Base-by-base conservation (phyloP, 176 grass and related monocot species). In the Puccinellia tenuiflora region DNA sequence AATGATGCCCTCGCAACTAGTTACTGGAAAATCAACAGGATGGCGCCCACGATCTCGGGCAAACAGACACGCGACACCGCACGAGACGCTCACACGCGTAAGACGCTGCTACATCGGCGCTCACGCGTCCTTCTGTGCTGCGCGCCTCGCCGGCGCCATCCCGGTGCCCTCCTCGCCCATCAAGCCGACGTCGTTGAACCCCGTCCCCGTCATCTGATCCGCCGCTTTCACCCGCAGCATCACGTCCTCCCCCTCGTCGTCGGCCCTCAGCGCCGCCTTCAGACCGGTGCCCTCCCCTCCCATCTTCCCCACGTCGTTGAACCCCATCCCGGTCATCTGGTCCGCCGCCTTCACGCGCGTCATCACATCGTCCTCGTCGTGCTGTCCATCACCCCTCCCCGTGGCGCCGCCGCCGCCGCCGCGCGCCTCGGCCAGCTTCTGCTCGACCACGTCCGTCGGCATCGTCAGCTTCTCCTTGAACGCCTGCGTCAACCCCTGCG, bases 141-240 rank as follows among this genome's bases (percentile, higher is more conserved):
- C 38, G 76, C 38, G 40, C 71, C 71, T 74, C 40, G 76, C 57
- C 29, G 78, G 34, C 35, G 68, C 33, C 76, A 56, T 55, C 42
- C 84, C 84, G 24, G 84, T 86, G 54, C 88, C 88, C 38, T 86
- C 84, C 21, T 68, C 84, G 0, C 88, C 88, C 74, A 86, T 90
- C 7, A 0, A 2, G 7, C 84, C 84, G 1, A 83, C 88, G 84
- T 87, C 84, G 73, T 90, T 90, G 75, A 90, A 83, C 48, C 2
- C 30, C 55, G 68, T 74, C 11, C 88, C 88, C 3, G 79, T 90
- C 88, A 86, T 90, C 0, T 90, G 88, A 57, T 90, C 86, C 34
- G 52, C 81, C 65, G 40, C 75, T 76, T 84, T 79, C 55, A 73
- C 75, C 34, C 81, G 55, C 81, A 74, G 26, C 81, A 79, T 65